phyloP scores from a whole-genome alignment of 345 rosid species.

The Schrenkiella parvula region DNA sequence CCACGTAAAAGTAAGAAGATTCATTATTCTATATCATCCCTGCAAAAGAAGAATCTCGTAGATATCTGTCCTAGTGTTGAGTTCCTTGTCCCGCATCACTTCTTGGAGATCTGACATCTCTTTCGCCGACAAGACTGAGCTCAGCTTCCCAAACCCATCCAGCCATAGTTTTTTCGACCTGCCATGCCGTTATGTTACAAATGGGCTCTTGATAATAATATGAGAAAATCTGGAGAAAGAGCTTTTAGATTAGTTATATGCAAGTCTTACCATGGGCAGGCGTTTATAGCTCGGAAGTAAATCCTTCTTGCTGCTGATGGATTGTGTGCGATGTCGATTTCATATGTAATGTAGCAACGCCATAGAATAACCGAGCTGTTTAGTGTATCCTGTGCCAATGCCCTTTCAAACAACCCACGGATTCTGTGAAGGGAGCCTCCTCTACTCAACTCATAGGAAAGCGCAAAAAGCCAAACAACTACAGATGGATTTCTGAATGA shows the following conservation, averaged over 20 bases:
- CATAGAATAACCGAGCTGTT: conserved; percentile 66
- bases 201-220: not conserved
- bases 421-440: conserved; percentile 70
- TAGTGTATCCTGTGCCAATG: conserved; percentile 56
- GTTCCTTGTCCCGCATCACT: conserved; percentile 93
- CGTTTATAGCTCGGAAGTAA: conserved; percentile 89
- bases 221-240: not conserved
- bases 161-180: conserved; percentile 96
- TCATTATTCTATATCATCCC: conserved; percentile 29
- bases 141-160: conserved; percentile 75
- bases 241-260: not conserved
- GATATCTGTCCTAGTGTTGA: conserved; percentile 89
- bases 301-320: conserved; percentile 66
- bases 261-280: conserved; percentile 79
- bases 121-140: conserved; percentile 54
- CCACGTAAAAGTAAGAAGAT: not conserved
- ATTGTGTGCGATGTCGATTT: conserved; percentile 52
- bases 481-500: conserved; percentile 67
- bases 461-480: conserved; percentile 67
- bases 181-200: conserved; percentile 12
- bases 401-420: conserved; percentile 85
- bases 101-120: conserved; percentile 95
- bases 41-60: conserved; percentile 92
- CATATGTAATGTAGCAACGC: conserved; percentile 88
- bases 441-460: conserved; percentile 71